Conservation (phyloP, 2,329 filamentous ascomycete species). For the Colletotrichum sp. region DNA sequence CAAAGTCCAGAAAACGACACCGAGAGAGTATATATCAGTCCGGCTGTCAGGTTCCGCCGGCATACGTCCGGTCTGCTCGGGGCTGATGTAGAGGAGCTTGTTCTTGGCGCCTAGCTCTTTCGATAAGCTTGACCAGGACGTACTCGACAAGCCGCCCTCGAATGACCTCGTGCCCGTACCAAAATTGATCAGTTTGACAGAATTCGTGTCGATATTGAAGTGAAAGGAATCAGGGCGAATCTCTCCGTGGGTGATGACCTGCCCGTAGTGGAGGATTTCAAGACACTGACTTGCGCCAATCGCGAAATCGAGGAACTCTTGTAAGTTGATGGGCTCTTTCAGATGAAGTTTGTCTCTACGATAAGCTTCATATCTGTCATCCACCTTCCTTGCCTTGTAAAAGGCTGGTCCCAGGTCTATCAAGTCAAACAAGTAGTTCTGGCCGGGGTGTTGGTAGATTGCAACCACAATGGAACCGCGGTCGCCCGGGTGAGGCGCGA, state of each 20-base stretch:
- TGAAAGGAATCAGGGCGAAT: conserved; percentile 91
- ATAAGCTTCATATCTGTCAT: conserved; percentile 53
- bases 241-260: conserved; percentile 88
- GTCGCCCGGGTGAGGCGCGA: conserved; percentile 73
- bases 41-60: conserved; percentile 89
- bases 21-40: conserved; percentile 93
- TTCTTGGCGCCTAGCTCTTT: conserved; percentile 86
- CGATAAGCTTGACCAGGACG: conserved; percentile 84
- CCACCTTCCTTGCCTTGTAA: conserved; percentile 61
- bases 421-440: conserved; percentile 73
- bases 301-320: conserved; percentile 87
- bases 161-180: conserved; percentile 88
- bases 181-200: conserved; percentile 82
- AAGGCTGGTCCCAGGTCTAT: conserved; percentile 81
- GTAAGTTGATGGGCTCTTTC: conserved; percentile 69
- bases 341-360: conserved; percentile 52
- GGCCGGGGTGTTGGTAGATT: conserved; percentile 80
- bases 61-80: conserved; percentile 93
- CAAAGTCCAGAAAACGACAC: conserved; percentile 87
- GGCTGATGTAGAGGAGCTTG: conserved; percentile 90
- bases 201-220: conserved; percentile 72
- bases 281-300: conserved; percentile 86
- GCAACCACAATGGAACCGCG: conserved; percentile 75
- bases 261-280: conserved; percentile 88
- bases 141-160: conserved; percentile 85